Percentiles rank a stretch among this genome's conserved stretches.
Conservation (phyloP, 2,329 filamentous ascomycete genomes). For the Cadophora sp. region DNA sequence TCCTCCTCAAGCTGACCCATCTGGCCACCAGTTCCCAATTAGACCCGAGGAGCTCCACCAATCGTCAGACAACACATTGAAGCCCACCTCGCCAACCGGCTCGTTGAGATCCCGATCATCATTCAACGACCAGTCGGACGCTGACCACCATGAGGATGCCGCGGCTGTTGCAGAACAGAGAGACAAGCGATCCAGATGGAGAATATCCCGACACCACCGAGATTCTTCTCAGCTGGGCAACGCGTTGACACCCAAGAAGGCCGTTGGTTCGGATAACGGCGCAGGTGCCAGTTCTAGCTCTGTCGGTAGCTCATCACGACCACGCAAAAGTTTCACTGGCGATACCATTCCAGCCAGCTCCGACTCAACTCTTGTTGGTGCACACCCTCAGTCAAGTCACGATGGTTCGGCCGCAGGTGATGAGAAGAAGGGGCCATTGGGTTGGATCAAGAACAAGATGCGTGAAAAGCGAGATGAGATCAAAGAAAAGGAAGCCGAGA, state of each 20-base stretch:
- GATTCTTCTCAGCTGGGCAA: constrained; percentile 51
- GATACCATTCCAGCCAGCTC: constrained; percentile 45
- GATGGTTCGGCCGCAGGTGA: constrained; percentile 38
- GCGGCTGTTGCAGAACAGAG: constrained; percentile 62
- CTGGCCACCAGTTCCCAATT: constrained; percentile 27
- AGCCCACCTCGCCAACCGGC: constrained; percentile 74
- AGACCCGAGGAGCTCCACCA: constrained; percentile 36
- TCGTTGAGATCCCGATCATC: constrained; percentile 71
- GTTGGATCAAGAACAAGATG: constrained; percentile 70
- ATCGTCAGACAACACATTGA: constrained; percentile 52
- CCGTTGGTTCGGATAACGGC: constrained; percentile 65
- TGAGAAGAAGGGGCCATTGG: constrained; percentile 64
- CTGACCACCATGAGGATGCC: constrained; percentile 73
- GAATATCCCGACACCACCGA: constrained; percentile 71
- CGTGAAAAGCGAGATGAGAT: constrained; percentile 54
- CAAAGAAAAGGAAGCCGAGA: constrained; percentile 39
- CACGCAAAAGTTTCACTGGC: constrained; percentile 53
- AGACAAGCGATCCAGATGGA: constrained; percentile 74
- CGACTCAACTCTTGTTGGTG: constrained; percentile 39
- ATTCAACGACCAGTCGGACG: constrained; percentile 82
- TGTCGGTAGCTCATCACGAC: constrained; percentile 63
- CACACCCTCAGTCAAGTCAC: constrained; percentile 45
- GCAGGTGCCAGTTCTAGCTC: constrained; percentile 73
- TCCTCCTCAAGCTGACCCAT: constrained; percentile 37
- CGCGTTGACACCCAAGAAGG: constrained; percentile 51